Evolutionary conservation across 331 rosid species (phyloP).

Genomic region (Phaseolus coccineus): DNA sequence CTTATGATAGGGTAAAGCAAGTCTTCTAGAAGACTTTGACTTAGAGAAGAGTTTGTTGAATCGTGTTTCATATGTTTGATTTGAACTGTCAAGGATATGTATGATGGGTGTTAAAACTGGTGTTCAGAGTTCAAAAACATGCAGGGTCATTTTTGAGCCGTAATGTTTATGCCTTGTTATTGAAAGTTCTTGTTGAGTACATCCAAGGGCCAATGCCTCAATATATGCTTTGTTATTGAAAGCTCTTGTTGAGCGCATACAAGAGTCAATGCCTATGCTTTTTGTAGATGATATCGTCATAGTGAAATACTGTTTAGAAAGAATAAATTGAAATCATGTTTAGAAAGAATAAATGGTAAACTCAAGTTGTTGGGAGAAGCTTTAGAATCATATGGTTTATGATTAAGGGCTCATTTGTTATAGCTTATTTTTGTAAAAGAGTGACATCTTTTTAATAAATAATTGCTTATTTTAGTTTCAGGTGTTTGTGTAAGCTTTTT

Average conservation of each 20-base stretch:
- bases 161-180: constrained; percentile 10
- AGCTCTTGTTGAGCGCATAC: no score
- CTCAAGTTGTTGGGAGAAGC: constrained; percentile 17
- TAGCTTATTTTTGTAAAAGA: no score
- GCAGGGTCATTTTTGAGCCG: neutral
- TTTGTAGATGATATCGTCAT: constrained; percentile 12
- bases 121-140: neutral
- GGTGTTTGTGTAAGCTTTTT: no score
- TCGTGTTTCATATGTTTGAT: neutral
- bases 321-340: no score
- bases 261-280: neutral
- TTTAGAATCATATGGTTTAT: constrained; percentile 17
- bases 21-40: neutral
- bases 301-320: neutral
- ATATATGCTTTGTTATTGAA: no score
- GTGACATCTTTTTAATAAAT: no score
- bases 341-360: constrained; percentile 16
- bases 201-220: neutral
- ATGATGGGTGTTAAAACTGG: constrained; percentile 6
- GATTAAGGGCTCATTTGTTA: no score
- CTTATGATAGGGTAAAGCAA: constrained; percentile 5
- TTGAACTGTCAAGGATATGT: constrained; percentile 4
- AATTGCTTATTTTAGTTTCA: no score
- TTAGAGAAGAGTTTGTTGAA: neutral
- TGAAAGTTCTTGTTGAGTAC: neutral